Evolutionary conservation across 2,329 filamentous ascomycete species (phyloP), one percentile per base, ranked within the genome.

Genomic region (Ophiostoma triangulosporum): DNA sequence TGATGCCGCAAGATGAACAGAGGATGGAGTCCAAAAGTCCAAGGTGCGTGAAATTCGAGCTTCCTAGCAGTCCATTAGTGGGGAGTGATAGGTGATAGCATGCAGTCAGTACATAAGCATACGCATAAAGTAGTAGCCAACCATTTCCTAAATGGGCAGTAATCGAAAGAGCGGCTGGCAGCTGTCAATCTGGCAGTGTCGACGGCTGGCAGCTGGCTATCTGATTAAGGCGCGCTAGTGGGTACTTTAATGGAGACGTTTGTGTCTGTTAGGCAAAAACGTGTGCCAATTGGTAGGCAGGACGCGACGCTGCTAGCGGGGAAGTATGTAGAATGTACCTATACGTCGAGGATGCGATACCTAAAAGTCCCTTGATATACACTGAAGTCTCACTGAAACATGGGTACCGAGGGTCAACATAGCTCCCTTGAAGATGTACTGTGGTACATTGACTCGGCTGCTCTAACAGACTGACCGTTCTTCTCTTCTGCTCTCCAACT

Each of bases 41-140:
- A 48, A 31, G 27, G 31, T 55, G 53, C 53, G 53, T 52, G 43
- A 55, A 55, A 55, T 55, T 52, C 53, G 46, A 55, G 50, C 40
- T 54, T 27, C 53, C 36, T 38, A 15, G 31, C 33, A 50, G 26
- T 14, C 38, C 31, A 48, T 27, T 51, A 48, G 52, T 50, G 49
- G 45, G 49, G 52, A 32, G 36, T 27, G 33, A 48, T 31, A 38
- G 33, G 2, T 31, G 12, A 38, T 26, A 45, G 27, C 7, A 27
- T 24, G 27, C 33, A 51, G 32, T 38, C n/a, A n/a, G n/a, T n/a
- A n/a, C n/a, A n/a, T n/a, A n/a, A n/a, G n/a, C n/a, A n/a, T n/a
- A n/a, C n/a, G n/a, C n/a, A 27, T 17, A 29, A 38, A 22, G 24
- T 27, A 14, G 43, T 26, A 17, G 8, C 27, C 29, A 31, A 11